Conservation (phyloP, 495 filamentous ascomycete genomes). For the Lichenothelia convexa region DNA sequence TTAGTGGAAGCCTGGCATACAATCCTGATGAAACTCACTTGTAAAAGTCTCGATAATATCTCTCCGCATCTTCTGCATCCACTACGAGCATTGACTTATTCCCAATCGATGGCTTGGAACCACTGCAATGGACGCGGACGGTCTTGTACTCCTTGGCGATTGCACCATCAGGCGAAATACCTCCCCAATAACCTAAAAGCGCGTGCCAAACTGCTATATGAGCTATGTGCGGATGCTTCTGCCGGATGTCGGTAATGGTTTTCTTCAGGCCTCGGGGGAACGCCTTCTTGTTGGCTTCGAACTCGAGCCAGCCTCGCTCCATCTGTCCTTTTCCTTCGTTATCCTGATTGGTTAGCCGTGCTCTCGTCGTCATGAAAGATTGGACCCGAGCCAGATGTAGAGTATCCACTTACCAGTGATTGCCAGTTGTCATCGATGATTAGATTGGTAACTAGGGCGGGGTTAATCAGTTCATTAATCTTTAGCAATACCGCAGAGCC, state of each 20-base stretch:
- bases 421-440: constrained; percentile 99
- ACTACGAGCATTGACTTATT: constrained; percentile 56
- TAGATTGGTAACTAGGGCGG: constrained; percentile 55
- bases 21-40: no score
- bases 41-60: constrained; percentile 88
- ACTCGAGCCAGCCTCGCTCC: constrained; percentile 39
- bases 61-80: constrained; percentile 47
- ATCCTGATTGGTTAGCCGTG: no score
- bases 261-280: constrained; percentile 67
- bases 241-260: constrained; percentile 47
- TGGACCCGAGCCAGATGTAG: no score
- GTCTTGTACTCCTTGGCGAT: constrained; percentile 67
- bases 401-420: constrained; percentile 40
- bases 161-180: constrained; percentile 50
- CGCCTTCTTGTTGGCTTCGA: constrained; percentile 64
- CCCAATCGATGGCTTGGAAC: constrained; percentile 32
- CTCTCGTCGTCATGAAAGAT: constrained; percentile 1
- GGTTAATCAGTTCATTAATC: no score
- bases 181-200: constrained; percentile 80
- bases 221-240: constrained; percentile 50
- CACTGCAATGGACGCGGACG: constrained; percentile 41
- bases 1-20: constrained; percentile 5
- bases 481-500: no score
- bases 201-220: constrained; percentile 94
- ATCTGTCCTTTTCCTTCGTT: constrained; percentile 30